phyloP scores from a whole-genome alignment of 305 asterid genomes.

The Fraxinus greggii region DNA sequence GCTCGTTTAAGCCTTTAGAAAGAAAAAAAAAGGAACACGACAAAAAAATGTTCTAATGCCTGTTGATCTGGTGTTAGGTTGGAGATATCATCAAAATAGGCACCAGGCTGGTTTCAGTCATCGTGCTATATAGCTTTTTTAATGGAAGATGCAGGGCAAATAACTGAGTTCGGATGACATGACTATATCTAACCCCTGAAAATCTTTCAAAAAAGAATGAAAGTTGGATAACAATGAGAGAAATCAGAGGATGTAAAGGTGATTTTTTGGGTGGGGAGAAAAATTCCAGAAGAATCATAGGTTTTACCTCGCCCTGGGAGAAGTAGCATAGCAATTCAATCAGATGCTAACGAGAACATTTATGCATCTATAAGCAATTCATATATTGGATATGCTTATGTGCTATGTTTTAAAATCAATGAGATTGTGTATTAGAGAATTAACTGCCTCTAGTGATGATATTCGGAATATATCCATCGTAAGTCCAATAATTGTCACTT shows the following conservation, averaged over 20 bases:
- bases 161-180: not conserved
- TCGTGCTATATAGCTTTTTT: constrained; percentile 33
- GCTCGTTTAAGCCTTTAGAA: not conserved
- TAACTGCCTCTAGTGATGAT: no score
- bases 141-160: not conserved
- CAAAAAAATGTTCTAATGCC: constrained; percentile 19
- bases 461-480: constrained; percentile 16
- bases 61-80: no score
- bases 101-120: constrained; percentile 29
- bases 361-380: not conserved
- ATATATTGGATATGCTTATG: not conserved
- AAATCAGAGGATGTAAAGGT: constrained; percentile 29
- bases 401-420: no score
- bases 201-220: not conserved
- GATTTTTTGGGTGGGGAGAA: not conserved
- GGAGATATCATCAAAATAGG: constrained; percentile 21
- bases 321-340: not conserved
- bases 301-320: constrained; percentile 13
- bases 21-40: constrained; percentile 16
- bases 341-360: constrained; percentile 3
- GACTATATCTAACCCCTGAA: not conserved
- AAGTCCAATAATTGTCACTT: constrained; percentile 38
- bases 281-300: constrained; percentile 44
- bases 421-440: no score
- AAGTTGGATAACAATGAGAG: constrained; percentile 21